Percentiles rank a stretch among this genome's conserved stretches.
Conservation (phyloP, 2,329 filamentous ascomycete genomes). For the Aspergillus ruber region DNA sequence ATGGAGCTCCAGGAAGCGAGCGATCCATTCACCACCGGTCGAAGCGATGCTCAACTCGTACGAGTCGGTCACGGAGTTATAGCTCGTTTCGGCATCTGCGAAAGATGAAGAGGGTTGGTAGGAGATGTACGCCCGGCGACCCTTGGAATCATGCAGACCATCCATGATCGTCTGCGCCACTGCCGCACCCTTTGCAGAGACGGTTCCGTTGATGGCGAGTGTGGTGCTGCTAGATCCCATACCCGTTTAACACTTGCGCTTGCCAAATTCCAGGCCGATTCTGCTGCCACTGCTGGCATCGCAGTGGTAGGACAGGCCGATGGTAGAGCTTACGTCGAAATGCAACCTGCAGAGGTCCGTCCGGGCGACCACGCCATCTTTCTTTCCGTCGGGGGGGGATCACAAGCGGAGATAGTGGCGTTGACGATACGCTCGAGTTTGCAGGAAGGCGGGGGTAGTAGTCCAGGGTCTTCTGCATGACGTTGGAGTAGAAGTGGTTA, state of each 20-base stretch:
- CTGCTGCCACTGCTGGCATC: conserved; percentile 17
- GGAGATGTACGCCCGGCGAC: conserved; percentile 32
- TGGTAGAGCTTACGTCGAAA: conserved; percentile 36
- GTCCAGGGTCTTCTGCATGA: conserved; percentile 31
- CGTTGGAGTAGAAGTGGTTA: conserved; percentile 31
- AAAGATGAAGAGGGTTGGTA: conserved; percentile 28
- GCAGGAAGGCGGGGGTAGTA: conserved; percentile 38
- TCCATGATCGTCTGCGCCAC: conserved; percentile 22
- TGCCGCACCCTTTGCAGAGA: conserved; percentile 9
- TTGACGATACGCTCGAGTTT: conserved; percentile 31
- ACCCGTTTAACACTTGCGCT: conserved; percentile 2
- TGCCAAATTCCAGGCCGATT: conserved; percentile 24
- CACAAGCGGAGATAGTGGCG: conserved; percentile 49
- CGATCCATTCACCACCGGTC: conserved; percentile 28
- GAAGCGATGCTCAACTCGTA: conserved; percentile 28
- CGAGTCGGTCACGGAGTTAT: conserved; percentile 24
- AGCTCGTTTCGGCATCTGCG: conserved; percentile 31
- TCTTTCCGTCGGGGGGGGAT: conserved; percentile 50
- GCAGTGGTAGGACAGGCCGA: conserved; percentile 41
- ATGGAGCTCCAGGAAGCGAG: conserved; percentile 5
- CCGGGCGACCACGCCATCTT: conserved; percentile 49
- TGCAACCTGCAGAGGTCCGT: conserved; percentile 43
- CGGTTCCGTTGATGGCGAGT: conserved; percentile 14
- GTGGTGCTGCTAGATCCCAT: no score
- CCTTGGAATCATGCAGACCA: conserved; percentile 32